Evolutionary conservation across 2,329 filamentous ascomycete species (phyloP).

Genomic region (Aspergillus sp.): DNA sequence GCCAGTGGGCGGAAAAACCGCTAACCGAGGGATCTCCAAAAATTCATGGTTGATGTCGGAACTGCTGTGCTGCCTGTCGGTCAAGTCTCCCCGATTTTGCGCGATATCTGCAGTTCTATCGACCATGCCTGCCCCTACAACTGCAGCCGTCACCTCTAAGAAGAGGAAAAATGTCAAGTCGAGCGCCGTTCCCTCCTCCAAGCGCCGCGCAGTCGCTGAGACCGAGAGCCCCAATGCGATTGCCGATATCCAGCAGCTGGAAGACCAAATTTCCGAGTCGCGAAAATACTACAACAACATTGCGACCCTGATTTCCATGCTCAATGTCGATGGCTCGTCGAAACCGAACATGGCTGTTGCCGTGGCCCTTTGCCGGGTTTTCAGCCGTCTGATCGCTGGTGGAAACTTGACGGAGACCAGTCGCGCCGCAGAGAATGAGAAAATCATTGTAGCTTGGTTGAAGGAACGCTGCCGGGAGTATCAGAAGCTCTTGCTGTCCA

Average conservation of each 20-base stretch:
- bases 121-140: constrained; percentile 32
- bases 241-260: constrained; percentile 70
- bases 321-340: constrained; percentile 53
- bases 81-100: background rate
- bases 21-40: constrained; percentile 33
- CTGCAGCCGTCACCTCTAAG: constrained; percentile 34
- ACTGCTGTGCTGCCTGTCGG: constrained; percentile 1
- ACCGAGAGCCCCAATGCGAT: constrained; percentile 56
- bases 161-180: constrained; percentile 44
- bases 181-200: constrained; percentile 41
- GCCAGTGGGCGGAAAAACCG: constrained; percentile 34
- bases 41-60: constrained; percentile 22
- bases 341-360: constrained; percentile 67
- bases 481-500: constrained; percentile 60
- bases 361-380: constrained; percentile 82
- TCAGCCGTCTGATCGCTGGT: constrained; percentile 74
- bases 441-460: constrained; percentile 75
- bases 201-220: constrained; percentile 49
- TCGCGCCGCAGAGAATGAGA: constrained; percentile 69
- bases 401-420: constrained; percentile 69
- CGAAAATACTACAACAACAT: constrained; percentile 93
- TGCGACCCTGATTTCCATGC: constrained; percentile 65
- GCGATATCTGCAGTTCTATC: constrained; percentile 26
- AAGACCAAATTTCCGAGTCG: constrained; percentile 79
- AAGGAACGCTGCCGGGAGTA: constrained; percentile 73